A percentile compares a stretch with the other conserved stretches of the same genome.
phyloP scores from a whole-genome alignment of 805 yeast species.

The Candida incommunis region DNA sequence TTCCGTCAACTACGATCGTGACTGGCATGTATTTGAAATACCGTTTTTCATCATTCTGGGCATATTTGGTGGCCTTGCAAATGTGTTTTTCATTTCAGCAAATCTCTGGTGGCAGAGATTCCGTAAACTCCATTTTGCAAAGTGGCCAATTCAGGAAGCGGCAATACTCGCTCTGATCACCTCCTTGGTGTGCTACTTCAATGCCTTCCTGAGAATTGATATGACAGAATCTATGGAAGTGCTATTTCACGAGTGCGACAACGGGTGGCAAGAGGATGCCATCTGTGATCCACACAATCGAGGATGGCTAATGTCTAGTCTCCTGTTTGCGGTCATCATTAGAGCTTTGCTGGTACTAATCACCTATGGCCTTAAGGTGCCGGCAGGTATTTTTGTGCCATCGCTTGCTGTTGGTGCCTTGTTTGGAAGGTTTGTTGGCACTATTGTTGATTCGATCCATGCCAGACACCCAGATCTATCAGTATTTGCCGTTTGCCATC shows the following conservation, averaged over 20 bases:
- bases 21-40: conserved; percentile 79
- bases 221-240: conserved; percentile 95
- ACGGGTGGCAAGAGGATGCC: conserved; percentile 28
- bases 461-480: conserved; percentile 24
- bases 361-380: conserved; percentile 86
- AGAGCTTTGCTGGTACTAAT: conserved; percentile 62
- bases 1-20: conserved; percentile 73
- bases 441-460: conserved; percentile 42
- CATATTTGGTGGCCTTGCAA: conserved; percentile 82
- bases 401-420: conserved; percentile 96
- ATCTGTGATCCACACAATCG: conserved; percentile 17
- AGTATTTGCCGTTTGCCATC: conserved; percentile 27
- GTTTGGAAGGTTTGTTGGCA: conserved; percentile 78
- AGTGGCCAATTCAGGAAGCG: conserved; percentile 58
- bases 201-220: conserved; percentile 65
- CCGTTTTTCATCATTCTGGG: conserved; percentile 68
- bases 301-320: conserved; percentile 30
- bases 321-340: conserved; percentile 55
- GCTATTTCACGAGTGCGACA: conserved; percentile 70
- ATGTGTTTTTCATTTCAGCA: conserved; percentile 58
- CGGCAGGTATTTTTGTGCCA: conserved; percentile 94
- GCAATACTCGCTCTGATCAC: conserved; percentile 52
- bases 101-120: conserved; percentile 67
- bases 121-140: conserved; percentile 51
- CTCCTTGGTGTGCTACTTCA: conserved; percentile 67